These are phyloP conservation scores for Scopulariopsis brevicaulis DNA, from an alignment of 2,329 filamentous ascomycete genomes.

Conservation along the genomic window DNA sequence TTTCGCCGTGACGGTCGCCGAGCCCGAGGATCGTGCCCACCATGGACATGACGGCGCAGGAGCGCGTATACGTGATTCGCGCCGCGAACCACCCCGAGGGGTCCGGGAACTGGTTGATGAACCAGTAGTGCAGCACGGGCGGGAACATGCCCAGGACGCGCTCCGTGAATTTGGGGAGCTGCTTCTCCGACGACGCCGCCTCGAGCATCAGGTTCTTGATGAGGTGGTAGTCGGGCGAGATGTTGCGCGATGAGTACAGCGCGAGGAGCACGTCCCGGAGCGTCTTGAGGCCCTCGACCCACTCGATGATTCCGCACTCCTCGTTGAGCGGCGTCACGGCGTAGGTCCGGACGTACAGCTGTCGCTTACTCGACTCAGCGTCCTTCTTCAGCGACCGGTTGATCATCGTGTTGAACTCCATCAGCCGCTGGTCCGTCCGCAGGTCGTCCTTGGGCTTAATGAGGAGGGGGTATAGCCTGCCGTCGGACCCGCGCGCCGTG, in stretches of 20 bases:
- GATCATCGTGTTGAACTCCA: constrained; percentile 99
- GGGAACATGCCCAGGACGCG: constrained; percentile 57
- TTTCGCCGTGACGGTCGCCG: constrained; percentile 93
- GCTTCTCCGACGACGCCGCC: constrained; percentile 43
- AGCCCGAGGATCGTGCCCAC: constrained; percentile 89
- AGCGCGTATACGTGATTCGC: constrained; percentile 79
- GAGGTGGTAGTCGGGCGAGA: constrained; percentile 57
- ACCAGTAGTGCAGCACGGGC: constrained; percentile 85
- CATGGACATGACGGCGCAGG: constrained; percentile 99
- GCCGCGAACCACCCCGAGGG: constrained; percentile 88
- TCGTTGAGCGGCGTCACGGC: constrained; percentile 94
- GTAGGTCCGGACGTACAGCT: constrained; percentile 94
- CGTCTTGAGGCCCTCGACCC: constrained; percentile 93
- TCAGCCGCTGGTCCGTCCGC: constrained; percentile 91
- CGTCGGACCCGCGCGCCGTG: constrained; percentile 79
- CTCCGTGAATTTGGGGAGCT: constrained; percentile 61
- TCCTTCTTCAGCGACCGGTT: constrained; percentile 89
- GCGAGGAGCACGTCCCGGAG: constrained; percentile 80
- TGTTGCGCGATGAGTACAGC: constrained; percentile 64
- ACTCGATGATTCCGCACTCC: constrained; percentile 95
- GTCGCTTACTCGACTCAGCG: constrained; percentile 77
- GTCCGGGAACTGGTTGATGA: constrained; percentile 87
- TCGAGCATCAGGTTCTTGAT: constrained; percentile 55
- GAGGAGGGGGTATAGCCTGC: constrained; percentile 75
- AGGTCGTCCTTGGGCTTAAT: constrained; percentile 98